These are phyloP conservation scores for Cladophialophora carrionii DNA, from an alignment of 2,329 filamentous ascomycete genomes.

Conservation along the genomic window DNA sequence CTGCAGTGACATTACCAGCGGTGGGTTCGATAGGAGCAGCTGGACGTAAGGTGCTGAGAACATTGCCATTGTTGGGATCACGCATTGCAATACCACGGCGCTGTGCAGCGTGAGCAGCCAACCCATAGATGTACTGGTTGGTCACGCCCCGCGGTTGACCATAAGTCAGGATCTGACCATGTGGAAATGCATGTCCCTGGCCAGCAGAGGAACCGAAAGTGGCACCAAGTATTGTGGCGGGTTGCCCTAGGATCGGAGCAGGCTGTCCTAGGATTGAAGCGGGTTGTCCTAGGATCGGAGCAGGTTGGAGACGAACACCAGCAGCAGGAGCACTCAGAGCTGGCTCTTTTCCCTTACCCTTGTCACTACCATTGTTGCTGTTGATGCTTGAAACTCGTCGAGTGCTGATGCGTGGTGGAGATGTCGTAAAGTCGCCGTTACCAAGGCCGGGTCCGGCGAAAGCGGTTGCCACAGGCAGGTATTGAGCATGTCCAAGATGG, in stretches of 20 bases:
- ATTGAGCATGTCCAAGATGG: background rate
- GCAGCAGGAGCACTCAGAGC: conserved; percentile 6
- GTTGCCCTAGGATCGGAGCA: too few relatives aligned
- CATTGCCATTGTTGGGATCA: conserved; percentile 12
- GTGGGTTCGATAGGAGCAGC: background rate
- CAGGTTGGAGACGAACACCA: conserved; percentile 6
- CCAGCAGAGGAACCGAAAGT: background rate
- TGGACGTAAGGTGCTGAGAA: background rate
- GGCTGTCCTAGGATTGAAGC: conserved; percentile 6
- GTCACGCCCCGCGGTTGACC: background rate
- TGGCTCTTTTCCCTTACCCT: conserved; percentile 11
- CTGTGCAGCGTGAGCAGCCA: conserved; percentile 9
- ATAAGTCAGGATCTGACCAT: background rate
- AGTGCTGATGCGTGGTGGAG: conserved; percentile 24
- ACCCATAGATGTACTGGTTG: background rate
- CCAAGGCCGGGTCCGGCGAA: conserved; percentile 21
- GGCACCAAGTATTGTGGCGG: too few relatives aligned
- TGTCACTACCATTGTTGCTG: background rate
- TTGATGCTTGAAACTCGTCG: conserved; percentile 1
- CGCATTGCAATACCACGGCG: conserved; percentile 21
- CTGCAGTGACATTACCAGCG: background rate
- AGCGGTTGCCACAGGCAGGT: background rate
- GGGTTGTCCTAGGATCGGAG: conserved; percentile 5
- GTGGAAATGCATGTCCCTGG: background rate
- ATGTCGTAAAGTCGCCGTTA: conserved; percentile 22